Conservation (phyloP, 2,329 filamentous ascomycete genomes). For the Colletotrichum orbiculare region DNA sequence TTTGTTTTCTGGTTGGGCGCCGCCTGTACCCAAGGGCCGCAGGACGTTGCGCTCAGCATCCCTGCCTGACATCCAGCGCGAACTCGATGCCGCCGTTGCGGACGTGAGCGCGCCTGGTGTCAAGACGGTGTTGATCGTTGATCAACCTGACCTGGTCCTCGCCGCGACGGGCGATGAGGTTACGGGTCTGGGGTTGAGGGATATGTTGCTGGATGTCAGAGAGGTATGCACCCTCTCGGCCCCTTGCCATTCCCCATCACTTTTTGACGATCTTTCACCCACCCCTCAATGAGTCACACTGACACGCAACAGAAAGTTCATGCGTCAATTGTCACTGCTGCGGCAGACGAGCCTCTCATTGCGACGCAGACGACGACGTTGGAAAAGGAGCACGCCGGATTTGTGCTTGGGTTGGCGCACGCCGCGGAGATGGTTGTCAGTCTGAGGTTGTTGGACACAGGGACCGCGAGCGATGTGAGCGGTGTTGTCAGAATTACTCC, state of each 20-base stretch:
- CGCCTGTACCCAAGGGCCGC: slow-evolving; percentile 28
- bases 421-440: slow-evolving; percentile 77
- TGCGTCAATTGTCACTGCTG: slow-evolving; percentile 72
- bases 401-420: slow-evolving; percentile 79
- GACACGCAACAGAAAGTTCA: slow-evolving; percentile 64
- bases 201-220: slow-evolving; percentile 68
- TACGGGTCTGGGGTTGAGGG: slow-evolving; percentile 59
- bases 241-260: neutral
- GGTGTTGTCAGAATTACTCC: slow-evolving; percentile 83
- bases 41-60: slow-evolving; percentile 45
- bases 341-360: slow-evolving; percentile 80
- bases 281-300: slow-evolving; percentile 6
- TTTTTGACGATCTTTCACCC: neutral
- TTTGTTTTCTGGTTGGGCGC: slow-evolving; percentile 55
- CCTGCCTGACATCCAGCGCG: slow-evolving; percentile 50
- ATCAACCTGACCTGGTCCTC: slow-evolving; percentile 73
- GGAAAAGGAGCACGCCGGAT: slow-evolving; percentile 77
- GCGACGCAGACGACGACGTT: slow-evolving; percentile 70
- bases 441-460: slow-evolving; percentile 83
- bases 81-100: slow-evolving; percentile 53
- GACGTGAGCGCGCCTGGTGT: slow-evolving; percentile 52
- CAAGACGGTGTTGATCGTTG: slow-evolving; percentile 70
- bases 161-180: slow-evolving; percentile 64
- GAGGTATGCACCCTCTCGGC: slow-evolving; percentile 61
- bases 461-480: slow-evolving; percentile 89